Conservation (phyloP, 805 yeast species). For the Candida vartiovaarae region DNA sequence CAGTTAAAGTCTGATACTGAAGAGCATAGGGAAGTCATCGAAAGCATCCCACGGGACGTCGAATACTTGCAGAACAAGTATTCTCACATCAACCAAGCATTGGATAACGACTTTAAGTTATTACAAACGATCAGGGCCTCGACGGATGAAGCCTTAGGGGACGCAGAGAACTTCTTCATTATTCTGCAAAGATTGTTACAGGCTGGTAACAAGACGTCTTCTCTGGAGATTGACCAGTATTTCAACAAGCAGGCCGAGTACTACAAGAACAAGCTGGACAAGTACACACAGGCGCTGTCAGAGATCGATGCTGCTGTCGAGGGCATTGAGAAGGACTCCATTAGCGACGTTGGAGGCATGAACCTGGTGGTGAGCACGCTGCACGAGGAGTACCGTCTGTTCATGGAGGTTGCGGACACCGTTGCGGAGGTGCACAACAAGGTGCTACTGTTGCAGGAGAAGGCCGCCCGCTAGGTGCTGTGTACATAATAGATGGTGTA, state of each 20-base stretch:
- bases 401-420: conserved; percentile 69
- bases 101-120: conserved; percentile 40
- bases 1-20: conserved; percentile 52
- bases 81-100: conserved; percentile 58
- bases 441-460: conserved; percentile 27
- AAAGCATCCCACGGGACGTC: conserved; percentile 68
- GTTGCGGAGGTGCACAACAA: conserved; percentile 64
- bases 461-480: background rate
- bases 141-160: conserved; percentile 32
- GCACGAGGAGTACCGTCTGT: conserved; percentile 59
- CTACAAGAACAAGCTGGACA: conserved; percentile 38
- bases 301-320: conserved; percentile 58
- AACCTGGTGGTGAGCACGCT: conserved; percentile 53
- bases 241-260: conserved; percentile 36
- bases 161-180: conserved; percentile 46
- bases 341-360: conserved; percentile 34
- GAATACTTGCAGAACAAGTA: conserved; percentile 54
- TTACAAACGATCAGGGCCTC: conserved; percentile 38
- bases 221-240: conserved; percentile 49
- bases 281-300: conserved; percentile 36
- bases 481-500: background rate
- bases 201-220: conserved; percentile 52
- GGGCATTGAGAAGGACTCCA: conserved; percentile 49
- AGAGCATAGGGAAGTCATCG: conserved; percentile 59
- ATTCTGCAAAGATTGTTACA: conserved; percentile 42